phyloP scores from a whole-genome alignment of 2,329 filamentous ascomycete species.

The Fusarium sacchari region DNA sequence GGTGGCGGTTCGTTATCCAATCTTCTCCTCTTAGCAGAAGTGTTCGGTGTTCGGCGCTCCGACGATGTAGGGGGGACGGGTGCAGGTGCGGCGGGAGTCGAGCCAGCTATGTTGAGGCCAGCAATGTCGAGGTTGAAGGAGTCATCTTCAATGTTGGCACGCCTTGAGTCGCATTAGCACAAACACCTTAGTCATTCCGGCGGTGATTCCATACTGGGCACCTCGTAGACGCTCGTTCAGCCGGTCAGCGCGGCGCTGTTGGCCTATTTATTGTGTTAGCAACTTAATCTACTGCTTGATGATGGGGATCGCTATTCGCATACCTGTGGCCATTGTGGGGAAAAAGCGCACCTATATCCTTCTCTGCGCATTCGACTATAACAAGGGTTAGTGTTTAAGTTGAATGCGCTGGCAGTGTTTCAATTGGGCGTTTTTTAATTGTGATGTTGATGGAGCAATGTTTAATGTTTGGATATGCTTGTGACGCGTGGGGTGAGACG shows the following conservation, averaged over 20 bases:
- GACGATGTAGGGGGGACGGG: conserved; percentile 39
- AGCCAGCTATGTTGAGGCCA: conserved; percentile 49
- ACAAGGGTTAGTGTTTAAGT: not conserved
- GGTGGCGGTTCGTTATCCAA: conserved; percentile 43
- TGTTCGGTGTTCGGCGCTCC: conserved; percentile 56
- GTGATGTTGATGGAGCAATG: conserved; percentile 38
- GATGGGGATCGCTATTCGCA: not conserved
- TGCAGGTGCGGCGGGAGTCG: conserved; percentile 37
- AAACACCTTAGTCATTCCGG: fast-evolving
- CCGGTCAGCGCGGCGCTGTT: conserved; percentile 67
- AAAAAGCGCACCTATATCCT: not conserved
- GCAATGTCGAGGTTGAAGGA: conserved; percentile 66
- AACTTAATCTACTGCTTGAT: not conserved
- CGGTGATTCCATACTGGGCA: conserved; percentile 61
- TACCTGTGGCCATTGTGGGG: conserved; percentile 51
- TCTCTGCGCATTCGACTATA: conserved; percentile 9
- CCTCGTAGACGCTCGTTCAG: conserved; percentile 73
- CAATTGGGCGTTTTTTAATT: not conserved
- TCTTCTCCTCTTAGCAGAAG: conserved; percentile 59
- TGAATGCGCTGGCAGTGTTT: not conserved
- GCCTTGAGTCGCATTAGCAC: conserved; percentile 47
- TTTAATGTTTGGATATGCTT: conserved; percentile 38
- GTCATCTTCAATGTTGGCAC: conserved; percentile 67
- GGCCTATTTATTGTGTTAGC: conserved; percentile 40
- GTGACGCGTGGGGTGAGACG: conserved; percentile 40